Percentiles rank a stretch among this genome's conserved stretches.
Evolutionary conservation across 2,329 filamentous ascomycete genomes (phyloP).

Genomic region (Monosporascus sp.): DNA sequence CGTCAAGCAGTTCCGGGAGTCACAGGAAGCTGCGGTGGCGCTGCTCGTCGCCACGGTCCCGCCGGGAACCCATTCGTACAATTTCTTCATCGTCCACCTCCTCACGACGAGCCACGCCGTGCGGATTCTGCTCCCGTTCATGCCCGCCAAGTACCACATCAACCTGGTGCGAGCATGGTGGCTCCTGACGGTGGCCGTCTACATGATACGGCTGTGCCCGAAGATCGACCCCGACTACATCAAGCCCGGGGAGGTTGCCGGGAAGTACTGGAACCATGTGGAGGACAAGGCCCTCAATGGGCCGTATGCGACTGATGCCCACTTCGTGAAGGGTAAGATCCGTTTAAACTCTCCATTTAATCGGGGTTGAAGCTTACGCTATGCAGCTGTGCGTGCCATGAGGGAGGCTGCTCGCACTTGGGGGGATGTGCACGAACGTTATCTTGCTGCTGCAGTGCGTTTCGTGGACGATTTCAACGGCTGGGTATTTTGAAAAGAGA

Average conservation of each 20-base stretch:
- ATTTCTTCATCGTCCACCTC: conserved; percentile 78
- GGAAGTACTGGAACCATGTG: conserved; percentile 73
- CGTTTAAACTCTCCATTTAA: not conserved
- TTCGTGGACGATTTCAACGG: conserved; percentile 70
- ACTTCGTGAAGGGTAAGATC: conserved; percentile 74
- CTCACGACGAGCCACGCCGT: conserved; percentile 85
- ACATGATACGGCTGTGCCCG: conserved; percentile 71
- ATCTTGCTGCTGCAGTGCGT: conserved; percentile 63
- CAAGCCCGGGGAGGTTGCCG: conserved; percentile 52
- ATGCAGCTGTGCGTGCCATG: conserved; percentile 63
- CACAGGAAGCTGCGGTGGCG: conserved; percentile 57
- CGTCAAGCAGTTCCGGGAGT: conserved; percentile 68
- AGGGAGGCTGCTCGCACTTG: conserved; percentile 69
- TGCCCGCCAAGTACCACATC: conserved; percentile 70
- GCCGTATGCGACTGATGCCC: conserved; percentile 64
- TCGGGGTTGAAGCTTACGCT: conserved; percentile 8
- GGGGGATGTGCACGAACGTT: conserved; percentile 63
- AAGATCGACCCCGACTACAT: conserved; percentile 63
- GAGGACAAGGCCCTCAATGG: conserved; percentile 66
- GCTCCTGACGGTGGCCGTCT: conserved; percentile 74
- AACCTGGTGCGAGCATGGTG: conserved; percentile 82
- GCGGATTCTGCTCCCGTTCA: conserved; percentile 73
- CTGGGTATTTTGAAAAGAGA: conserved; percentile 46
- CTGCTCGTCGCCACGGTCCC: conserved; percentile 58
- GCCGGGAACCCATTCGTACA: conserved; percentile 60